Conservation (phyloP, 2,329 filamentous ascomycete species). For the Aspergillus quadrilineatus region DNA sequence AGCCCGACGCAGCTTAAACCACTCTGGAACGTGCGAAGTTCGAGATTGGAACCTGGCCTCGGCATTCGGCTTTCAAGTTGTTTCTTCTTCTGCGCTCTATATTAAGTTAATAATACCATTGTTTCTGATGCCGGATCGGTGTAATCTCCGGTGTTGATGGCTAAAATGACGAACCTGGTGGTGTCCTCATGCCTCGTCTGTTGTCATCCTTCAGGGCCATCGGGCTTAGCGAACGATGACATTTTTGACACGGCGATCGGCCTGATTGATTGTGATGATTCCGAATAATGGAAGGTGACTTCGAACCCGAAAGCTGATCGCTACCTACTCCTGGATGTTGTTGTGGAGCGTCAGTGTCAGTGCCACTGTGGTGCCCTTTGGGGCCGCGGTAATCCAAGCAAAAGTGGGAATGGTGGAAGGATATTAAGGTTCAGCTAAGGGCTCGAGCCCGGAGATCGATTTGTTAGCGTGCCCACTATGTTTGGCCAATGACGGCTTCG, state of each 20-base stretch:
- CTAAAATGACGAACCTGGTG: background rate
- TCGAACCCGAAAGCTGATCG: background rate
- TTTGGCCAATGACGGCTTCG: background rate
- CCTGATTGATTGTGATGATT: background rate
- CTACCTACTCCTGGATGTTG: background rate
- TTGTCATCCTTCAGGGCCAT: too few species aligned
- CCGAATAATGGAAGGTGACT: background rate
- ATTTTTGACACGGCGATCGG: background rate
- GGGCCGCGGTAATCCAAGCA: background rate
- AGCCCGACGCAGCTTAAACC: background rate
- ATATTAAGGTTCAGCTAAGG: slow-evolving; percentile 1
- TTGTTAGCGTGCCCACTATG: background rate
- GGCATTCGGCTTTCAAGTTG: background rate
- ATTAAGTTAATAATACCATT: background rate
- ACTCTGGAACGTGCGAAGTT: background rate
- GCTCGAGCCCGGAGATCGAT: background rate
- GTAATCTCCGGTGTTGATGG: background rate
- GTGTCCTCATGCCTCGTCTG: too few species aligned
- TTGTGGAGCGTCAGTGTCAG: background rate
- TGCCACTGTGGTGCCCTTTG: background rate
- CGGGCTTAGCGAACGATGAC: background rate
- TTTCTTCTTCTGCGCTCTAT: background rate
- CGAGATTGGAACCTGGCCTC: background rate
- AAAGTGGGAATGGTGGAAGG: background rate
- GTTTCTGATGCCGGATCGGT: background rate